A percentile compares a stretch with the other conserved stretches of the same genome.
Evolutionary conservation across 495 filamentous ascomycete species (phyloP).

Genomic region (Talaromyces ruber): DNA sequence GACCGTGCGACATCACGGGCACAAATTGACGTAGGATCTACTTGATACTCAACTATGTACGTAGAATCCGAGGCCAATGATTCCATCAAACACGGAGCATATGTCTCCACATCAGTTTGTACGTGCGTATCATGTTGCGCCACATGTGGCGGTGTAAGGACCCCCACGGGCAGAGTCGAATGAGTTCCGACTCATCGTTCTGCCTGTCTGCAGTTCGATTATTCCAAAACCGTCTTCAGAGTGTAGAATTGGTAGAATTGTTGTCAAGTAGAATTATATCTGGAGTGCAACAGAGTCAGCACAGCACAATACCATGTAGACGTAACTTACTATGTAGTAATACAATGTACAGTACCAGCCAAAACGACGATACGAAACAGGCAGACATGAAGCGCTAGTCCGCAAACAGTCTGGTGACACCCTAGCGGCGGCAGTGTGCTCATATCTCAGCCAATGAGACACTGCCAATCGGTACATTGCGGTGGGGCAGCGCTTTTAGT

Average conservation of each 20-base stretch:
- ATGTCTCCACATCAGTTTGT: background rate
- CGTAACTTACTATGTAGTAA: background rate
- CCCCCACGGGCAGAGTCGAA: background rate
- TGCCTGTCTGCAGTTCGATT: background rate
- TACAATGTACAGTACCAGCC: background rate
- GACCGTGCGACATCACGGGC: background rate
- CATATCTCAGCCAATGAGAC: background rate
- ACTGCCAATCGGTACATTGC: background rate
- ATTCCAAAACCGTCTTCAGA: no score
- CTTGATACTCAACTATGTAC: background rate
- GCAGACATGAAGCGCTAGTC: background rate
- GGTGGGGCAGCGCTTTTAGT: background rate
- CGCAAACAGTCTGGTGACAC: background rate
- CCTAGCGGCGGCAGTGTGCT: background rate
- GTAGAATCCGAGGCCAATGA: background rate
- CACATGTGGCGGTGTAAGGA: background rate
- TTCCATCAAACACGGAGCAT: background rate
- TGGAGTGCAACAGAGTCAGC: background rate
- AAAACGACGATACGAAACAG: background rate
- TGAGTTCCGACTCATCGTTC: background rate
- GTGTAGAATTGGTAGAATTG: no score
- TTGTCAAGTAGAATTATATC: no score
- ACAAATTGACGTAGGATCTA: no score
- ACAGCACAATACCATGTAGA: background rate
- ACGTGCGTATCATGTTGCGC: background rate